Evolutionary conservation across 371 early-diverging fungal species (phyloP), one percentile per base, ranked within the genome.

Genomic region (Mucor saturninus): DNA sequence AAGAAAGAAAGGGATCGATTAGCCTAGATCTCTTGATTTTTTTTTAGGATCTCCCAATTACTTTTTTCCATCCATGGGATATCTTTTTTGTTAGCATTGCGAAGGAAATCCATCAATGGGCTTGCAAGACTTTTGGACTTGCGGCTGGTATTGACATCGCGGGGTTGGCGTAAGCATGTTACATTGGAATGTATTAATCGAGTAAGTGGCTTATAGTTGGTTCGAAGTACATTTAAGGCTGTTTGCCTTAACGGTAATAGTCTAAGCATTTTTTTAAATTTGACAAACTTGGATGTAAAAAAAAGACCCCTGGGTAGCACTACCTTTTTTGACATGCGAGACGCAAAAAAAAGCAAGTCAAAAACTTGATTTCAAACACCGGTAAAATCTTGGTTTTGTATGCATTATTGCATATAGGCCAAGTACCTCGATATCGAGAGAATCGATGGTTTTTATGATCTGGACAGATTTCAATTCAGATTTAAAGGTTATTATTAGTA

Each of bases 61-160:
- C 62, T 62, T 49, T 35, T 46, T 8, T 54, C 49, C 29, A 62
- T 39, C 62, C 62, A 62, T 15, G 35, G 0, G 2, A 39, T 2
- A 15, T 62, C 49, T 15, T 55, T 62, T 13, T 38, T 50, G 3
- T 37, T 8, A 9, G 15, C 11, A 28, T 10, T 29, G 1, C 50
- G 50, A 15, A 46, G 35, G 7, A 35, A 13, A 30, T 57, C 48
- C 5, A 35, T 7, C 5, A 57, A 28, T n/a, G 21, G 30, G 29
- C n/a, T n/a, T 40, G 40, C 40, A n/a, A n/a, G 8, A 11, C 13
- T 28, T n/a, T 32, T 45, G 32, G n/a, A 4, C n/a, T 9, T 31
- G 15, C 42, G 10, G 4, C n/a, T 9, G 28, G 15, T 38, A 43
- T 15, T 48, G 7, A 28, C 14, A 11, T 21, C 42, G 9, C 46